Base-by-base conservation (phyloP, 1,284 basidiomycete genomes). In the Neolentinus lepideus region DNA sequence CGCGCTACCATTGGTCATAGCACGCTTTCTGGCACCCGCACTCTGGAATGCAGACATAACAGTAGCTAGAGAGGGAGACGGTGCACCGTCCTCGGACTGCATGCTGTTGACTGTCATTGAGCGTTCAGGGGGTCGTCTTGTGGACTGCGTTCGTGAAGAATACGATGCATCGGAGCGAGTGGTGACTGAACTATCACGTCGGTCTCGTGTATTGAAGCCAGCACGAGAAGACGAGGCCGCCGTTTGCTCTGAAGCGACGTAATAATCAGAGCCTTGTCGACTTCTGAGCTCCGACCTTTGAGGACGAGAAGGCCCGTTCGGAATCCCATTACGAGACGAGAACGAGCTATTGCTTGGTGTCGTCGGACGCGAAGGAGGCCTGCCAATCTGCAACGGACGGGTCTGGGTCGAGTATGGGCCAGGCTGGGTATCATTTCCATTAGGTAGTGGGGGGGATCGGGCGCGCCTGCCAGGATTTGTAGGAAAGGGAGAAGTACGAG, bases 31-130 rank as follows among this genome's bases (percentile, higher is more conserved):
- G 10, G 75, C 71, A 22, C 84, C 81, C 9, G 83, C 82, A 55
- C 78, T 77, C 64, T 83, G 80, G 66, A 90, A 90, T 27, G 87
- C 85, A 57, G 83, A 78, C 64, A 86, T 69, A 19, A 78, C 79
- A 45, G 75, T 75, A n/a, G 72, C 71, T 38, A 88, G 77, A n/a
- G 79, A 76, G 2, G 76, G 62, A 57, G 63, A 62, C 57, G 57
- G 57, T 53, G 33, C 55, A 51, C 54, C 57, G 6, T 52, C 43
- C 46, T 53, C 56, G 53, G 52, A 51, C 45, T 53, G 54, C 54
- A 33, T 36, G 59, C 59, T 52, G 59, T 61, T 19, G 53, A 55
- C 25, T 56, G 58, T 24, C 58, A 59, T 11, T 60, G 57, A 29
- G 59, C 57, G 46, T 56, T 58, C n/a, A 62, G 33, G 33, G 3